Evolutionary conservation across 192 early-diverging fungal genomes (phyloP).

Genomic region (Endogone sp.): DNA sequence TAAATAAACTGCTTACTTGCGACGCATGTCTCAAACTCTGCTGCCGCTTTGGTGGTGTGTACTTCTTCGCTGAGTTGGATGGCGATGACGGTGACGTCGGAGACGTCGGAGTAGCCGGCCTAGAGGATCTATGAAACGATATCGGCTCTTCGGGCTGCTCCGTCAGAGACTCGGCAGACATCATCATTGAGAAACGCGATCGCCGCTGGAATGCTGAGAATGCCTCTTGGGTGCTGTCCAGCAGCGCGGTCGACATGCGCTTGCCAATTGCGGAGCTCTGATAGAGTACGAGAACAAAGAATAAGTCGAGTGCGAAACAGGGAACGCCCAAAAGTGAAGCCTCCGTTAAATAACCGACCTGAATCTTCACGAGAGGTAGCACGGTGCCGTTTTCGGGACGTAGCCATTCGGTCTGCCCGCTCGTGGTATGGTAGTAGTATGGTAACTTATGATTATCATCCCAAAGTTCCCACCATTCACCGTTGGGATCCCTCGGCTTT

Average conservation of each 20-base stretch:
- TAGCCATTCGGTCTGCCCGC: conserved; percentile 86
- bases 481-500: conserved; percentile 62
- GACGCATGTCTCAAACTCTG: neutral
- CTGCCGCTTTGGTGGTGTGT: neutral
- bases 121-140: neutral
- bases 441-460: conserved; percentile 82
- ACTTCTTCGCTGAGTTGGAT: conserved; percentile 2
- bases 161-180: neutral
- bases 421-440: conserved; percentile 91
- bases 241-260: conserved; percentile 57
- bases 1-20: neutral
- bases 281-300: conserved; percentile 12
- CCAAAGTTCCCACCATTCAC: conserved; percentile 97
- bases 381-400: conserved; percentile 67
- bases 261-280: conserved; percentile 71
- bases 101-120: neutral
- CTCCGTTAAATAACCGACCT: conserved; percentile 40
- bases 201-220: neutral
- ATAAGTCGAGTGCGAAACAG: conserved; percentile 32
- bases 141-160: neutral
- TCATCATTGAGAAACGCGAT: neutral
- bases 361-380: conserved; percentile 67
- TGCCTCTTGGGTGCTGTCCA: neutral
- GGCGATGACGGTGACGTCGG: conserved; percentile 10
- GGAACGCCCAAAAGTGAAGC: neutral